Evolutionary conservation across 2,329 filamentous ascomycete genomes (phyloP).

Genomic region (Phialocephala sp.): DNA sequence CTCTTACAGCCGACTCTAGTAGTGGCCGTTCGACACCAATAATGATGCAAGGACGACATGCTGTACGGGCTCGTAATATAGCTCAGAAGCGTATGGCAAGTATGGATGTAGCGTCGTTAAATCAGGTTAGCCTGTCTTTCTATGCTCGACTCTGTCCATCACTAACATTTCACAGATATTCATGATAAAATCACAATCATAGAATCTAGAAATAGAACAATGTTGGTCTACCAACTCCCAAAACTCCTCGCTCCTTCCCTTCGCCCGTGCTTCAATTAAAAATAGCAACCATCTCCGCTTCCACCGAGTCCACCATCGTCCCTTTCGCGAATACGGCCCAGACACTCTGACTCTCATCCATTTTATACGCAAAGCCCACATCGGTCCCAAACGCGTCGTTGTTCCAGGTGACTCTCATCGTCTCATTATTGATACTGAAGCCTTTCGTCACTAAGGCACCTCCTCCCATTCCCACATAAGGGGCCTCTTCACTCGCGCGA

Average conservation of each 20-base stretch:
- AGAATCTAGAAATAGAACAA: slow-evolving; percentile 29
- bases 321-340: slow-evolving; percentile 10
- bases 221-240: slow-evolving; percentile 1
- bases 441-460: background rate
- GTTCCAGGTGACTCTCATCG: background rate
- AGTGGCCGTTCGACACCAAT: slow-evolving; percentile 54
- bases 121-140: slow-evolving; percentile 68
- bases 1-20: slow-evolving; percentile 46
- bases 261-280: slow-evolving; percentile 6
- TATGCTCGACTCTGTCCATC: background rate
- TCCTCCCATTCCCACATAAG: background rate
- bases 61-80: slow-evolving; percentile 81
- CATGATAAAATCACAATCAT: slow-evolving; percentile 62
- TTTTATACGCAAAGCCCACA: slow-evolving; percentile 1
- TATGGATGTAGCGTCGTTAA: slow-evolving; percentile 80
- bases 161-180: slow-evolving; percentile 59
- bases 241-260: background rate
- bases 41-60: slow-evolving; percentile 64
- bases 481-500: background rate
- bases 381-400: background rate
- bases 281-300: slow-evolving; percentile 12
- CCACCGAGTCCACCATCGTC: background rate
- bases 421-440: slow-evolving; percentile 5
- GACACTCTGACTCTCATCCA: slow-evolving; percentile 8
- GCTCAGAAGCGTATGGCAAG: slow-evolving; percentile 86